Percentiles rank a stretch among this genome's conserved stretches.
phyloP scores from a whole-genome alignment of 768 basidiomycete species.

The Naganishia vishniacii region DNA sequence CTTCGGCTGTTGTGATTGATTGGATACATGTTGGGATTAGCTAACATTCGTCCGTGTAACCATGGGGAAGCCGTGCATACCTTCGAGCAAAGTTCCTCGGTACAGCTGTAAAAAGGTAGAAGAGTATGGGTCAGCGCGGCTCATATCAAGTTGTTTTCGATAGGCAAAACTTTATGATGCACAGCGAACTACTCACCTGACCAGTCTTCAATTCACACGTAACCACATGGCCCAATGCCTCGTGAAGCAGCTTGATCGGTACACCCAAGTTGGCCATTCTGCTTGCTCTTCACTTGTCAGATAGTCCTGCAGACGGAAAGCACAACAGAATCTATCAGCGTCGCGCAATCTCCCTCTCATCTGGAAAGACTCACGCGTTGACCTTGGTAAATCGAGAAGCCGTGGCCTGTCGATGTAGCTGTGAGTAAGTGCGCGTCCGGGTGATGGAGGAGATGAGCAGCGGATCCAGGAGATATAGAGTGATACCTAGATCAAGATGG shows the following conservation, averaged over 20 bases:
- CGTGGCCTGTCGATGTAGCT: too few species aligned
- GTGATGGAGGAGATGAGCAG: too few species aligned
- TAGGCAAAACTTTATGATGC: neutral
- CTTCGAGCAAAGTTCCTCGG: conserved; percentile 93
- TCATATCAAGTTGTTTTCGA: neutral
- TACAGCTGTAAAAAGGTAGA: conserved; percentile 55
- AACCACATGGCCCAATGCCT: conserved; percentile 90
- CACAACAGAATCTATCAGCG: too few species aligned
- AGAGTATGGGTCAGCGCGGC: neutral
- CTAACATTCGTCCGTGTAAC: conserved; percentile 5
- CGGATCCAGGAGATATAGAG: too few species aligned
- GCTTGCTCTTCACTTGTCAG: neutral
- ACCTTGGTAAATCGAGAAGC: too few species aligned
- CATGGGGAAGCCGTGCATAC: too few species aligned
- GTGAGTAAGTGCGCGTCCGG: too few species aligned
- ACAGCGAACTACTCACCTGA: conserved; percentile 54
- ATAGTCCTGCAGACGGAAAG: too few species aligned
- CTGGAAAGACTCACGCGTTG: too few species aligned
- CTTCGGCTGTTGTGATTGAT: conserved; percentile 73
- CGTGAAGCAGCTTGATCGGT: conserved; percentile 92
- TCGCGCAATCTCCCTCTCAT: too few species aligned
- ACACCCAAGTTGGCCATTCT: conserved; percentile 62
- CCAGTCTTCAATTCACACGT: conserved; percentile 98
- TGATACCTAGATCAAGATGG: too few species aligned
- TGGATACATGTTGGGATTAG: neutral